Evolutionary conservation across 2,329 filamentous ascomycete genomes (phyloP).

Genomic region (Kalmusia sp.): DNA sequence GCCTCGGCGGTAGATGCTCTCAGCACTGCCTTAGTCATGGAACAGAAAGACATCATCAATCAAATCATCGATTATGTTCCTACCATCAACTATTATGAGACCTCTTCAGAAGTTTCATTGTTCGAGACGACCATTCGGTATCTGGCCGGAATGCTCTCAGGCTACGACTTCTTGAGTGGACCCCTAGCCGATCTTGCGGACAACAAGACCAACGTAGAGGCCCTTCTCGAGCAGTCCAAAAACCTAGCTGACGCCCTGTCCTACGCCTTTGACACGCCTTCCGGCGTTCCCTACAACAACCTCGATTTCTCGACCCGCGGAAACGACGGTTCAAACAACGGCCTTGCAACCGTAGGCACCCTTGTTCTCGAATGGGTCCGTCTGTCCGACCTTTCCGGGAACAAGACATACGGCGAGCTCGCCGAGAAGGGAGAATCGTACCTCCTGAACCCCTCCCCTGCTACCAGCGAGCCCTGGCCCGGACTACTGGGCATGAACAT

Average conservation of each 20-base stretch:
- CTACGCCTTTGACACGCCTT: conserved; percentile 78
- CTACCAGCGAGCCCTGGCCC: conserved; percentile 73
- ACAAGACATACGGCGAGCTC: conserved; percentile 70
- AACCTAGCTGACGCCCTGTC: conserved; percentile 75
- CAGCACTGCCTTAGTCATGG: conserved; percentile 81
- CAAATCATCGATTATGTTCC: conserved; percentile 75
- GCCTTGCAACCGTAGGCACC: conserved; percentile 78
- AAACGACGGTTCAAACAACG: conserved; percentile 64
- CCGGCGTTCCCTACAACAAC: conserved; percentile 75
- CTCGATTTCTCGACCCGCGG: conserved; percentile 65
- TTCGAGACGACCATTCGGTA: conserved; percentile 95
- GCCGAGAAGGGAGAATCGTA: conserved; percentile 73
- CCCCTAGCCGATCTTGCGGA: conserved; percentile 63
- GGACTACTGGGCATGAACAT: conserved; percentile 76
- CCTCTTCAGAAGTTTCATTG: conserved; percentile 67
- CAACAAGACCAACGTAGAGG: conserved; percentile 58
- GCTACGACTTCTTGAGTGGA: conserved; percentile 75
- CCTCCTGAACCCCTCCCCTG: conserved; percentile 71
- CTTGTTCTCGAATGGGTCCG: conserved; percentile 85
- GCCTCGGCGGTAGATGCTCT: conserved; percentile 83
- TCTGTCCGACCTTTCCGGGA: conserved; percentile 75
- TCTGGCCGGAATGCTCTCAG: conserved; percentile 79
- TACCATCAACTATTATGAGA: conserved; percentile 73
- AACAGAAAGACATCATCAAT: conserved; percentile 69
- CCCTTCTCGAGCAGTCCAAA: conserved; percentile 71